Evolutionary conservation across 2,329 filamentous ascomycete species (phyloP).

Genomic region (Curvularia sp.): DNA sequence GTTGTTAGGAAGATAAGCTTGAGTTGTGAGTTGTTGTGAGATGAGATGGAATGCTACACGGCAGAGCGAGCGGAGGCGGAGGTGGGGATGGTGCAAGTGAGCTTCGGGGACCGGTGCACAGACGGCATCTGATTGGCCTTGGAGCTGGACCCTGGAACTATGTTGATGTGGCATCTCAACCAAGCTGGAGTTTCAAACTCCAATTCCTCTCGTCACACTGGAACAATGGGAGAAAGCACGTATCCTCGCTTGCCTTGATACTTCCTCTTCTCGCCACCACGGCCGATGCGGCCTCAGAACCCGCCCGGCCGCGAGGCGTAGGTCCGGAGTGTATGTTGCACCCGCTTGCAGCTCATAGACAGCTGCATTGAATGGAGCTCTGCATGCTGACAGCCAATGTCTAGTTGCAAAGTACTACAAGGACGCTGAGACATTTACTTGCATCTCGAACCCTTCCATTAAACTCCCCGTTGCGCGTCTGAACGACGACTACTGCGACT

Average conservation of each 20-base stretch:
- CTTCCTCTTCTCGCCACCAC: conserved; percentile 41
- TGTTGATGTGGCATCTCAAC: conserved; percentile 34
- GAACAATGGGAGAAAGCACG: conserved; percentile 42
- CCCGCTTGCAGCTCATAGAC: conserved; percentile 13
- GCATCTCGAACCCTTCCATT: conserved; percentile 82
- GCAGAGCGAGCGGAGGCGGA: neutral
- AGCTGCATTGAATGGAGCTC: neutral
- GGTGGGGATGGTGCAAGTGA: neutral
- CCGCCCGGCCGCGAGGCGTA: conserved; percentile 79
- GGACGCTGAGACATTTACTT: conserved; percentile 73
- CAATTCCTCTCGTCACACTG: conserved; percentile 28
- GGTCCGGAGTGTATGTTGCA: conserved; percentile 82
- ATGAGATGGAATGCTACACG: too few species aligned
- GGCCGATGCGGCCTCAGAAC: conserved; percentile 65
- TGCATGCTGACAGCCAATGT: conserved; percentile 18
- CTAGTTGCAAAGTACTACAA: conserved; percentile 89
- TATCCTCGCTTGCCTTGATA: conserved; percentile 40
- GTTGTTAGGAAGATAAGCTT: neutral
- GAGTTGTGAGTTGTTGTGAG: too few species aligned
- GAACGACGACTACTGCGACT: conserved; percentile 98
- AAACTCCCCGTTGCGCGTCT: conserved; percentile 73
- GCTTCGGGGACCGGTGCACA: conserved; percentile 10
- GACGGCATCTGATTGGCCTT: conserved; percentile 17
- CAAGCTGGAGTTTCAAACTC: conserved; percentile 27
- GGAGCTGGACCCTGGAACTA: conserved; percentile 25